These are phyloP conservation scores for Rhizopogon vesiculosus DNA, from an alignment of 768 basidiomycete genomes.

Conservation along the genomic window DNA sequence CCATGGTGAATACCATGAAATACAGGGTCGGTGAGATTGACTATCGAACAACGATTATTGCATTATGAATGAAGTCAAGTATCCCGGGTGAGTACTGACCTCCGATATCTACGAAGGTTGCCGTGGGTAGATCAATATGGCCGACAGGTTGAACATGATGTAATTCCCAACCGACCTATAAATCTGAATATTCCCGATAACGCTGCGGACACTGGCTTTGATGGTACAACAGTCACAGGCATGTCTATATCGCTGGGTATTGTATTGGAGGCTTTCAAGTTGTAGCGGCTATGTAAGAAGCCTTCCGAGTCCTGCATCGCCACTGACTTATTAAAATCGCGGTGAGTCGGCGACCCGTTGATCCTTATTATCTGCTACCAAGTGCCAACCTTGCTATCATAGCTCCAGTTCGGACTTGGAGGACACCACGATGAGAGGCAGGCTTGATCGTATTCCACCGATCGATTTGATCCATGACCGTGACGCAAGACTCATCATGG, in stretches of 20 bases:
- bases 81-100: slow-evolving; percentile 18
- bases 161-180: slow-evolving; percentile 22
- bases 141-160: background rate
- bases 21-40: slow-evolving; percentile 54
- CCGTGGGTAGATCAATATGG: background rate
- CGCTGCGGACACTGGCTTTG: slow-evolving; percentile 12
- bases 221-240: slow-evolving; percentile 21
- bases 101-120: slow-evolving; percentile 30
- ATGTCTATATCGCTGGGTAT: slow-evolving; percentile 6
- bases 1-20: slow-evolving; percentile 50
- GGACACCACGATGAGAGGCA: no score
- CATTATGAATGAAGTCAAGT: background rate
- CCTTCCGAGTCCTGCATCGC: no score
- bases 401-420: no score
- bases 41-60: slow-evolving; percentile 18
- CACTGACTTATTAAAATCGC: no score
- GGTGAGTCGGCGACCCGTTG: no score
- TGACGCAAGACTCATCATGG: no score
- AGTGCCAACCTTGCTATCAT: no score
- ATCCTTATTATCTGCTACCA: no score
- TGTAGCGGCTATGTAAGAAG: no score
- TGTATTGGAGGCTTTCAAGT: no score
- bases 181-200: slow-evolving; percentile 20
- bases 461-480: no score
- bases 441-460: no score